phyloP scores from a whole-genome alignment of 495 filamentous ascomycete genomes.

The Penicillium chermesinum region DNA sequence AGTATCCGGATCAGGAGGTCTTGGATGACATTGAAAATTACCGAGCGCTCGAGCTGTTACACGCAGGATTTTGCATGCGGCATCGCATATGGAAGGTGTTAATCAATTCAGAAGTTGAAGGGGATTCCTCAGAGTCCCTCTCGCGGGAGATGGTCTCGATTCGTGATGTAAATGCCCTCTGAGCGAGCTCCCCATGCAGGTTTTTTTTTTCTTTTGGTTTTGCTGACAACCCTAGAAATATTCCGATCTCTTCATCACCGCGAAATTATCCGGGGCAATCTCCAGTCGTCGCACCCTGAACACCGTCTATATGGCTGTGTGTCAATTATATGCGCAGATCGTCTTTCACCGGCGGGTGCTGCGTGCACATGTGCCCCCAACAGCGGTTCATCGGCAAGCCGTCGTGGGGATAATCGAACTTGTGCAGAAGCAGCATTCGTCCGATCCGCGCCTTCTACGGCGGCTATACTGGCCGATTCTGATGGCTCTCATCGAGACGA shows the following conservation, averaged over 20 bases:
- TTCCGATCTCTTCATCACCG: conserved; percentile 41
- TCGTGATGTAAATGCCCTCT: conserved; percentile 28
- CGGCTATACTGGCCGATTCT: conserved; percentile 44
- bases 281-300: conserved; percentile 38
- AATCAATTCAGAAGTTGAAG: conserved; percentile 25
- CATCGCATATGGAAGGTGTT: conserved; percentile 38
- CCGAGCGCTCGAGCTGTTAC: conserved; percentile 35
- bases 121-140: conserved; percentile 28
- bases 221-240: conserved; percentile 26
- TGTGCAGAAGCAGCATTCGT: conserved; percentile 32
- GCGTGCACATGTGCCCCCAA: conserved; percentile 16
- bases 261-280: conserved; percentile 30
- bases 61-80: conserved; percentile 30
- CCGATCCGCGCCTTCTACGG: conserved; percentile 31
- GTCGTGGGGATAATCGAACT: conserved; percentile 35
- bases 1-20: conserved; percentile 43
- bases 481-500: conserved; percentile 42
- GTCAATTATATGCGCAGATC: conserved; percentile 39
- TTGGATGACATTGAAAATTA: conserved; percentile 49
- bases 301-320: conserved; percentile 46
- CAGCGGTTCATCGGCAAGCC: conserved; percentile 28
- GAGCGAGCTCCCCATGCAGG: too few species aligned
- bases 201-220: too few species aligned
- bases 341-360: conserved; percentile 42
- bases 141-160: conserved; percentile 30